Conservation (phyloP, 225 moss, liverwort and hornwort species). For the Pseudoscleropodium purum region DNA sequence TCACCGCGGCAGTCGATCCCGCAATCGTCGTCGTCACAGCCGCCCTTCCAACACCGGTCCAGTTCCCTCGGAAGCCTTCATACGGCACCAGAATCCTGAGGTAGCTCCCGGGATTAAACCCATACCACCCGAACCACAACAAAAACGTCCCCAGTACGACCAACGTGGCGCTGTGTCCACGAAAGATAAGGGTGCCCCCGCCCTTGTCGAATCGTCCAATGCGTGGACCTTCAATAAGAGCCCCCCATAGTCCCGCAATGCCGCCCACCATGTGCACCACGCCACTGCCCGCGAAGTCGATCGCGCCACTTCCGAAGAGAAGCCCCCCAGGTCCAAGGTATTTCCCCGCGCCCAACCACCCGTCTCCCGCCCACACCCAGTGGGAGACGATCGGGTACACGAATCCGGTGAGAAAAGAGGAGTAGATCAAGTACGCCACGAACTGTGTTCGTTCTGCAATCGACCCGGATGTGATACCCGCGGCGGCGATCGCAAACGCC, state of each 20-base stretch:
- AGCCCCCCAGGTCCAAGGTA: background rate
- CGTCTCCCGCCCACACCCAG: slow-evolving; percentile 54
- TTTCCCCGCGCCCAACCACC: slow-evolving; percentile 37
- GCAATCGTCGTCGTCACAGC: slow-evolving; percentile 80
- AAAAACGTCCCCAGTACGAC: slow-evolving; percentile 82
- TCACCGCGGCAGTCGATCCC: slow-evolving; percentile 62
- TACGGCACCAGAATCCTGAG: slow-evolving; percentile 21
- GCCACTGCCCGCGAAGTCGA: slow-evolving; percentile 71
- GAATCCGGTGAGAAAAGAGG: slow-evolving; percentile 61
- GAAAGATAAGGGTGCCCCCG: slow-evolving; percentile 46
- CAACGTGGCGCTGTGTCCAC: slow-evolving; percentile 71
- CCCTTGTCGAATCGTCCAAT: slow-evolving; percentile 63
- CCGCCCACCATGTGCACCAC: slow-evolving; percentile 84
- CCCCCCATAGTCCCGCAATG: slow-evolving; percentile 60
- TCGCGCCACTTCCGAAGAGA: slow-evolving; percentile 47
- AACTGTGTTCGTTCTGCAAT: slow-evolving; percentile 74
- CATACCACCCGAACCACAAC: slow-evolving; percentile 98
- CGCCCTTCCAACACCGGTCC: slow-evolving; percentile 76
- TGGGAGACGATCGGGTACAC: slow-evolving; percentile 70
- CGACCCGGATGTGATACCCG: slow-evolving; percentile 66
- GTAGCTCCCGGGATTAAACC: slow-evolving; percentile 85
- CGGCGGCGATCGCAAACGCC: slow-evolving; percentile 75
- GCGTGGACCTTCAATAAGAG: slow-evolving; percentile 60
- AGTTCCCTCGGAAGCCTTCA: slow-evolving; percentile 37
- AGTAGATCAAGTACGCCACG: slow-evolving; percentile 56